Evolutionary conservation across 2,329 filamentous ascomycete species (phyloP).

Genomic region (Cytospora mali): DNA sequence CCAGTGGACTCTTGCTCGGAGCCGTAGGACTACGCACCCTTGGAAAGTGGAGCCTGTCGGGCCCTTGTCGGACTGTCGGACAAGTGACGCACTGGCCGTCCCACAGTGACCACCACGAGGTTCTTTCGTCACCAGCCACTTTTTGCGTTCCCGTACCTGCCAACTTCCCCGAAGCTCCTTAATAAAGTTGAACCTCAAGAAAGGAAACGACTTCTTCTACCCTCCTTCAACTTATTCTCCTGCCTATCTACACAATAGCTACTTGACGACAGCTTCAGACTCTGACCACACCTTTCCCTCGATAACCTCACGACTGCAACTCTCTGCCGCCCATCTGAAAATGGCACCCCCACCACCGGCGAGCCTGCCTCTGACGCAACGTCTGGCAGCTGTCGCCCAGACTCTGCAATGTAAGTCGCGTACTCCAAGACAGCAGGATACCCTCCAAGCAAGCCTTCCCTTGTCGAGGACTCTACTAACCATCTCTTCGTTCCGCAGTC

Average conservation of each 20-base stretch:
- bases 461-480: slow-evolving; percentile 39
- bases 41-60: neutral
- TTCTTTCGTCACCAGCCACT: slow-evolving; percentile 28
- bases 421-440: slow-evolving; percentile 32
- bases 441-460: no score
- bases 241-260: neutral
- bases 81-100: slow-evolving; percentile 23
- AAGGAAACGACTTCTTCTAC: neutral
- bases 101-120: neutral
- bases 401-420: slow-evolving; percentile 83
- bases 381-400: slow-evolving; percentile 77
- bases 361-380: slow-evolving; percentile 70
- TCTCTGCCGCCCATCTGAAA: slow-evolving; percentile 31
- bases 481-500: slow-evolving; percentile 49
- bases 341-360: slow-evolving; percentile 78
- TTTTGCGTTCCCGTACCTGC: slow-evolving; percentile 16
- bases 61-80: no score
- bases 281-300: neutral
- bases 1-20: no score
- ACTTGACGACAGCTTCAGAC: neutral
- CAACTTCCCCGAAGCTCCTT: slow-evolving; percentile 17
- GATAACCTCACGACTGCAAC: neutral
- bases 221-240: neutral
- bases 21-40: no score
- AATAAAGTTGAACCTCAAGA: neutral